phyloP scores from a whole-genome alignment of 495 filamentous ascomycete species.

The Mytilinidion resinicola region DNA sequence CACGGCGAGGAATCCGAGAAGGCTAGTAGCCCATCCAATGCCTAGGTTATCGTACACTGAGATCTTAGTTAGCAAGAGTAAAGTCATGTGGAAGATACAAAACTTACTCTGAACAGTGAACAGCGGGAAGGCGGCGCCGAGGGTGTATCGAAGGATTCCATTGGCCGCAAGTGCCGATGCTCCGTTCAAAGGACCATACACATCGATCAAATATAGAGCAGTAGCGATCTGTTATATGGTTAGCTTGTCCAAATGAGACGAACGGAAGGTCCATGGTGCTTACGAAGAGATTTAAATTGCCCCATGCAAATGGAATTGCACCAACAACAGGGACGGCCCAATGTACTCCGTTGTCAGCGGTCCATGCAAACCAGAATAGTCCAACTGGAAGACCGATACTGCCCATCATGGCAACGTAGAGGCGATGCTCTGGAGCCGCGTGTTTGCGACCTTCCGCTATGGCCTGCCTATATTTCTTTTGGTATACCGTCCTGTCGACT shows the following conservation, averaged over 20 bases:
- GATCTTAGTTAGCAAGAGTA: not conserved
- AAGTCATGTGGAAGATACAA: not conserved
- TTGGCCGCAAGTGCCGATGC: slow-evolving; percentile 29
- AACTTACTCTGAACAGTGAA: slow-evolving; percentile 21
- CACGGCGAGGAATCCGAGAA: slow-evolving; percentile 32
- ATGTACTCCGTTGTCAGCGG: slow-evolving; percentile 23
- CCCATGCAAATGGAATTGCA: slow-evolving; percentile 30
- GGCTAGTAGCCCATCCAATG: slow-evolving; percentile 27
- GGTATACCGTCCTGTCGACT: slow-evolving; percentile 16
- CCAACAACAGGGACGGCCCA: slow-evolving; percentile 27
- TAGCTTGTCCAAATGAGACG: not conserved
- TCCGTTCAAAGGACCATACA: slow-evolving; percentile 32
- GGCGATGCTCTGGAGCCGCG: slow-evolving; percentile 27
- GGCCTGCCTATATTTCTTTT: slow-evolving; percentile 10
- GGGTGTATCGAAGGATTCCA: slow-evolving; percentile 20
- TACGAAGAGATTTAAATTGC: slow-evolving; percentile 28
- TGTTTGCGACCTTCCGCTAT: slow-evolving; percentile 2
- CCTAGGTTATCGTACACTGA: slow-evolving; percentile 25
- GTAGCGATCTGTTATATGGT: slow-evolving; percentile 28
- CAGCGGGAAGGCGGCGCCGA: slow-evolving; percentile 26
- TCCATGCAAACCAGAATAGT: slow-evolving; percentile 34
- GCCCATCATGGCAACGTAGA: slow-evolving; percentile 28
- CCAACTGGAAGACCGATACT: slow-evolving; percentile 10
- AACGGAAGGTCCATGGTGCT: not conserved
- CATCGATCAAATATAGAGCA: slow-evolving; percentile 42